Evolutionary conservation across 331 rosid genomes (phyloP), one percentile per base, ranked within the genome.

Genomic region (Saraca asoca): DNA sequence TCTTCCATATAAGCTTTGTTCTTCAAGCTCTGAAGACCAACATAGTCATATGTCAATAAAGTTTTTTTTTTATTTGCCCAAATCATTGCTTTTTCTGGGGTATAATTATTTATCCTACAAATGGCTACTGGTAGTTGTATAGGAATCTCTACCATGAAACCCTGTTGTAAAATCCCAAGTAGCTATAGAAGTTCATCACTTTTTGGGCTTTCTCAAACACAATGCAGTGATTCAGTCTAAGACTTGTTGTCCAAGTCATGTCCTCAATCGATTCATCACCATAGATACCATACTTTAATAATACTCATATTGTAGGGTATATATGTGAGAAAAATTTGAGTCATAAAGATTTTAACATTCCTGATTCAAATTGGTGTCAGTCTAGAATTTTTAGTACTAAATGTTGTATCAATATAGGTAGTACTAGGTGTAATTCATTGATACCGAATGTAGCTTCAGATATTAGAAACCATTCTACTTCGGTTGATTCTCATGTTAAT

Each of bases 391-490:
- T 75, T 74, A 51, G 67, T 7, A 55, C 71, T 60, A 64, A 57
- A 43, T 44, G 44, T 50, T 59, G 52, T 77, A 75, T 69, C 49
- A 43, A 53, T 75, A 39, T 31, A 62, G 64, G 75, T 62, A 45
- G 66, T 37, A 7, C 54, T 69, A 75, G 71, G 70, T 72, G 78
- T 70, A 41, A 37, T 49, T 77, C 69, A 34, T 75, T 80, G 66
- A 75, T 76, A 45, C 54, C 84, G n/a, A 79, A 83, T 54, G 88
- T 88, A 69, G 87, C 87, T 5, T 91, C 88, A 4, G 75, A 88
- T 82, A 54, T 80, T 83, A 82, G 90, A 74, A 86, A 82, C 42
- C 85, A 85, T 15, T 91, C 95, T 17, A 91, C 97, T 8, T 86
- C 88, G n/a, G 85, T 72, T 58, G 96, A 88, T 20, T 66, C 83